A percentile compares a stretch with the other conserved stretches of the same genome.
Evolutionary conservation across 2,329 filamentous ascomycete genomes (phyloP).

Genomic region (Penicillium sp.): DNA sequence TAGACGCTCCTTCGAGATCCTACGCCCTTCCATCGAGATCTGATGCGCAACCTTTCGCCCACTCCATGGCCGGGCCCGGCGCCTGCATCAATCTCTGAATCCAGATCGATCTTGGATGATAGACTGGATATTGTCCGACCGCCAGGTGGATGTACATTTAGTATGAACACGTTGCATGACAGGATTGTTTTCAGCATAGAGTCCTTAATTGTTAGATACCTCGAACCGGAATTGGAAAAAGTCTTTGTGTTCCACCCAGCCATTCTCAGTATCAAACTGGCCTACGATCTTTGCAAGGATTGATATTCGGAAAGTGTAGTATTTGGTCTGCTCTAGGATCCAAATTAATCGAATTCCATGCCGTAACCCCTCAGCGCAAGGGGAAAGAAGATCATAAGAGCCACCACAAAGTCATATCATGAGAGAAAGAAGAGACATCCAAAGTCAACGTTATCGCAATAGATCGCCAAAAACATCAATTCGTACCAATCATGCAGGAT

Average conservation of each 20-base stretch:
- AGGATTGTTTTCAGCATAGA: conserved; percentile 16
- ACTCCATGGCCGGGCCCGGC: neutral
- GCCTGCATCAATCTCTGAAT: neutral
- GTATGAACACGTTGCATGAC: conserved; percentile 16
- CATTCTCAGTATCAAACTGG: neutral
- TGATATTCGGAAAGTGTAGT: neutral
- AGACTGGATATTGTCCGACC: neutral
- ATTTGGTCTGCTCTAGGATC: neutral
- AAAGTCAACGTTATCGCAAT: neutral
- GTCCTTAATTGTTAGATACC: conserved; percentile 17
- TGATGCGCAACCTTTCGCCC: neutral
- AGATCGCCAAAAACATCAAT: conserved; percentile 7
- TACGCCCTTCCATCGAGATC: neutral
- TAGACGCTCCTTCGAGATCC: neutral
- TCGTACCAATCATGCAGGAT: conserved; percentile 16
- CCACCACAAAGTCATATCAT: neutral
- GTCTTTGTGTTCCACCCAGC: neutral
- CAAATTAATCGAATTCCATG: neutral
- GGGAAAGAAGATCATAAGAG: neutral
- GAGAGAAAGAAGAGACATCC: neutral
- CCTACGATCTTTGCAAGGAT: neutral
- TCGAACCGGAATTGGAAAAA: conserved; percentile 13
- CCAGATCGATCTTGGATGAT: neutral
- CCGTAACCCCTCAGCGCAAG: neutral
- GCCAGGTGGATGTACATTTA: conserved; percentile 5